phyloP scores from a whole-genome alignment of 495 filamentous ascomycete genomes.

The Parathielavia appendiculata region DNA sequence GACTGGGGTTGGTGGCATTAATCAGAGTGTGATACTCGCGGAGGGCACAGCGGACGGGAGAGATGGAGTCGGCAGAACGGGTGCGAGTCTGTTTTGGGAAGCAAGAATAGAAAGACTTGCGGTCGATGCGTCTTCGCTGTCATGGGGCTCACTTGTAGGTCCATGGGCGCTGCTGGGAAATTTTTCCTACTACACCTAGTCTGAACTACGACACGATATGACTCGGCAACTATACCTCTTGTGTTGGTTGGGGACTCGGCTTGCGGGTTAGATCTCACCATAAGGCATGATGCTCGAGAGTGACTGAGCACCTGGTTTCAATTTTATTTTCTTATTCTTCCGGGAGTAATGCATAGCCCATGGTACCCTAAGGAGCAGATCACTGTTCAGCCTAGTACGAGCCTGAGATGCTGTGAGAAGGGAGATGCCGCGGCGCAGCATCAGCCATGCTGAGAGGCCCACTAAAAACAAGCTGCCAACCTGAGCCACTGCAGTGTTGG shows the following conservation, averaged over 20 bases:
- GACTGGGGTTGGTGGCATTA: neutral
- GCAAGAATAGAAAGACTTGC: constrained; percentile 9
- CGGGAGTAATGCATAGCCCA: too few relatives aligned
- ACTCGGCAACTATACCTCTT: constrained; percentile 28
- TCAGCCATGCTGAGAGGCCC: neutral
- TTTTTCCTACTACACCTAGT: constrained; percentile 21
- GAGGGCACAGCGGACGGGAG: neutral
- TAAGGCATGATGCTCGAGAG: too few relatives aligned
- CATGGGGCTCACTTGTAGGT: constrained; percentile 7
- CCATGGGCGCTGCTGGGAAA: constrained; percentile 17
- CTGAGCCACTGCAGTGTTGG: too few relatives aligned
- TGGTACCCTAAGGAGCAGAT: too few relatives aligned
- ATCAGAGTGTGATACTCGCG: constrained; percentile 1
- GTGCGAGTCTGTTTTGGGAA: neutral
- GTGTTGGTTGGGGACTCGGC: neutral
- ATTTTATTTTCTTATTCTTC: too few relatives aligned
- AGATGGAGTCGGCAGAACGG: neutral
- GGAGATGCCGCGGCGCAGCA: neutral
- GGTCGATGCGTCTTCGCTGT: neutral
- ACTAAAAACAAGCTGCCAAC: too few relatives aligned
- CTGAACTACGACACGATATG: constrained; percentile 31
- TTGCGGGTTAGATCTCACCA: neutral
- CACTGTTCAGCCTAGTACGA: too few relatives aligned
- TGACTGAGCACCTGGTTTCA: too few relatives aligned
- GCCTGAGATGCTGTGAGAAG: too few relatives aligned